Percentiles rank a stretch among this genome's conserved stretches.
These are phyloP conservation scores for Aspergillus sp. DNA, from an alignment of 2,329 filamentous ascomycete genomes.

Conservation along the genomic window DNA sequence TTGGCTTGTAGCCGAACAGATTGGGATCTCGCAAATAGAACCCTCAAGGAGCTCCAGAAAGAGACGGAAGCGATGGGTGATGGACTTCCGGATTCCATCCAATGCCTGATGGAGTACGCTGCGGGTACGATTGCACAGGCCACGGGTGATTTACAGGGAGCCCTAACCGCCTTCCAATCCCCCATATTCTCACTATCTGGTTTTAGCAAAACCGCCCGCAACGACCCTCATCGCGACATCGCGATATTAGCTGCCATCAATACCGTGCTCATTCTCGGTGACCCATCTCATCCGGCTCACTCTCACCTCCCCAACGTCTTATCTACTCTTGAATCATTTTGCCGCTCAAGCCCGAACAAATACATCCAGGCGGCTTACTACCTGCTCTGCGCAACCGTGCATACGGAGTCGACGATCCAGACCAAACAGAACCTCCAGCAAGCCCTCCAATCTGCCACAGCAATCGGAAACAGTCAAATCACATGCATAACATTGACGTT, in stretches of 20 bases:
- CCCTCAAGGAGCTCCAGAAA: conserved; percentile 54
- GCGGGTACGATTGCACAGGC: conserved; percentile 75
- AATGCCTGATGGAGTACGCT: conserved; percentile 67
- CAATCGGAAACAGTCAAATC: conserved; percentile 72
- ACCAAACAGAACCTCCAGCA: conserved; percentile 76
- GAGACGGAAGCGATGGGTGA: conserved; percentile 47
- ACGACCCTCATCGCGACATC: conserved; percentile 62
- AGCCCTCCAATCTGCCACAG: conserved; percentile 68
- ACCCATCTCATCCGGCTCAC: conserved; percentile 58
- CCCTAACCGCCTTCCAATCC: conserved; percentile 66
- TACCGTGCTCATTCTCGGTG: conserved; percentile 70
- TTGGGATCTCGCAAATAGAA: conserved; percentile 64
- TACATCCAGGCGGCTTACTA: conserved; percentile 77
- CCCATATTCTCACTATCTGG: conserved; percentile 57
- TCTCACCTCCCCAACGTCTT: conserved; percentile 62
- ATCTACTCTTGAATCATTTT: conserved; percentile 66
- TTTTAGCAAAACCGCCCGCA: conserved; percentile 38
- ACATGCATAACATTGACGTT: conserved; percentile 80
- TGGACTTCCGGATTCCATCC: conserved; percentile 42
- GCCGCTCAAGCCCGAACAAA: conserved; percentile 67
- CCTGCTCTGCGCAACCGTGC: conserved; percentile 68
- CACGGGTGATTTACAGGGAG: conserved; percentile 68
- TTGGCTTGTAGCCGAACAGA: conserved; percentile 69
- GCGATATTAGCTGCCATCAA: conserved; percentile 65
- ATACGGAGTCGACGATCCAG: conserved; percentile 68